Percentiles rank a stretch among this genome's conserved stretches.
These are phyloP conservation scores for Wickerhamomyces chaumierensis DNA, from an alignment of 805 yeast genomes.

Conservation along the genomic window DNA sequence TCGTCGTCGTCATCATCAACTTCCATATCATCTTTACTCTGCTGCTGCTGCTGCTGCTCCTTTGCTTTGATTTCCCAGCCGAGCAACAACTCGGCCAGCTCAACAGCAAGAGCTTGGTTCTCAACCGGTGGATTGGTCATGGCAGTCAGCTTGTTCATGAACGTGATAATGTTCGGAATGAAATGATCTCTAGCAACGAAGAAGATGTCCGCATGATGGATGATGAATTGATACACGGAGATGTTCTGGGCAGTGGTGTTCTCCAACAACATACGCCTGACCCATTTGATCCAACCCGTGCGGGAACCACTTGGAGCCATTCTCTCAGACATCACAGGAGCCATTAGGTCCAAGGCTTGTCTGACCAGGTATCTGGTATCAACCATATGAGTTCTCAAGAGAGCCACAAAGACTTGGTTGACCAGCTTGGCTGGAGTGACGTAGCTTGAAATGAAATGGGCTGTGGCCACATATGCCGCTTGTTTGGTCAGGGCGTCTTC, in stretches of 20 bases:
- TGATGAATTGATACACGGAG: slow-evolving; percentile 80
- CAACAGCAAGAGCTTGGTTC: slow-evolving; percentile 78
- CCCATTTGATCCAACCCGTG: slow-evolving; percentile 82
- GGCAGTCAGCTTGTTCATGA: slow-evolving; percentile 83
- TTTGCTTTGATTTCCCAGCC: slow-evolving; percentile 63
- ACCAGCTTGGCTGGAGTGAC: slow-evolving; percentile 86
- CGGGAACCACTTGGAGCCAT: slow-evolving; percentile 39
- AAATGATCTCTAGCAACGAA: slow-evolving; percentile 82
- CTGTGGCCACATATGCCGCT: slow-evolving; percentile 82
- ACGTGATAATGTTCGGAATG: slow-evolving; percentile 77
- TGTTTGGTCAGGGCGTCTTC: slow-evolving; percentile 87
- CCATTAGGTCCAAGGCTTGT: slow-evolving; percentile 79
- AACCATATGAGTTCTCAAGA: slow-evolving; percentile 71
- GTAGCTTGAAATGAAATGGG: slow-evolving; percentile 75
- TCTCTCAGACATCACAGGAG: slow-evolving; percentile 73
- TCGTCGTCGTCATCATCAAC: slow-evolving; percentile 2
- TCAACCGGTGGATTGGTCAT: slow-evolving; percentile 69
- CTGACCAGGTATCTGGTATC: slow-evolving; percentile 78
- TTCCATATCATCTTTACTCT: too few species aligned
- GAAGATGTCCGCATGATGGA: slow-evolving; percentile 75
- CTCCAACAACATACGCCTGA: slow-evolving; percentile 82
- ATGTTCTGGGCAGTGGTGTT: slow-evolving; percentile 81
- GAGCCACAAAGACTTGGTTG: slow-evolving; percentile 84
- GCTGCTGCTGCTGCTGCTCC: slow-evolving; percentile 5
- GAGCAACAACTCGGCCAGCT: slow-evolving; percentile 73